A percentile compares a stretch with the other conserved stretches of the same genome.
These are phyloP conservation scores for Phytophthora quininea DNA, from an alignment of 352 stramenopile species.

Conservation along the genomic window DNA sequence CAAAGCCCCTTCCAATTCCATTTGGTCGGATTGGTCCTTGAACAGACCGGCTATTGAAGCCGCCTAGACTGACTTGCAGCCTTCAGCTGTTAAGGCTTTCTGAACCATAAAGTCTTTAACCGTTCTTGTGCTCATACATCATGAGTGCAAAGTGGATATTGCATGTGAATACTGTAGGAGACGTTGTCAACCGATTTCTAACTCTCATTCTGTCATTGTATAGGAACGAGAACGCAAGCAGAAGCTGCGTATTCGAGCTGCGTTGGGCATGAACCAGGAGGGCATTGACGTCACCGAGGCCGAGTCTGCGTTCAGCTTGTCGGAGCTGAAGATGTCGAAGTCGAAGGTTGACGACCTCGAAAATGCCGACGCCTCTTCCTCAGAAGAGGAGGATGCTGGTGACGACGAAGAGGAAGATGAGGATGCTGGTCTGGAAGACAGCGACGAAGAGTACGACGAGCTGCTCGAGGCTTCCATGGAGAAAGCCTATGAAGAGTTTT, in stretches of 20 bases:
- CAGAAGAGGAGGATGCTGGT: conserved; percentile 43
- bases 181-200: conserved; percentile 11
- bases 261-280: conserved; percentile 84
- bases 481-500: conserved; percentile 84
- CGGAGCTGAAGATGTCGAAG: conserved; percentile 79
- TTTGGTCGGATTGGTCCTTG: conserved; percentile 89
- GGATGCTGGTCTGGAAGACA: conserved; percentile 44
- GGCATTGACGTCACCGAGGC: conserved; percentile 84
- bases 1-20: conserved; percentile 86
- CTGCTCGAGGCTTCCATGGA: conserved; percentile 86
- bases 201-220: conserved; percentile 6
- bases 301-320: conserved; percentile 82
- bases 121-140: conserved; percentile 93
- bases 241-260: conserved; percentile 82
- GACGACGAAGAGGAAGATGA: conserved; percentile 52
- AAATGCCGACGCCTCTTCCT: conserved; percentile 57
- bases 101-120: conserved; percentile 75
- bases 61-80: conserved; percentile 86
- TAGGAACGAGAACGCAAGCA: conserved; percentile 88
- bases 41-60: conserved; percentile 93
- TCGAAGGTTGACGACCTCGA: conserved; percentile 80
- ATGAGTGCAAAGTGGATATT: conserved; percentile 18
- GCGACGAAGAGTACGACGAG: conserved; percentile 82
- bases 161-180: conserved; percentile 11
- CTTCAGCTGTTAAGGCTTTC: conserved; percentile 90